Base-by-base conservation (phyloP, 140 eudicot species). In the Anethum foeniculum region DNA sequence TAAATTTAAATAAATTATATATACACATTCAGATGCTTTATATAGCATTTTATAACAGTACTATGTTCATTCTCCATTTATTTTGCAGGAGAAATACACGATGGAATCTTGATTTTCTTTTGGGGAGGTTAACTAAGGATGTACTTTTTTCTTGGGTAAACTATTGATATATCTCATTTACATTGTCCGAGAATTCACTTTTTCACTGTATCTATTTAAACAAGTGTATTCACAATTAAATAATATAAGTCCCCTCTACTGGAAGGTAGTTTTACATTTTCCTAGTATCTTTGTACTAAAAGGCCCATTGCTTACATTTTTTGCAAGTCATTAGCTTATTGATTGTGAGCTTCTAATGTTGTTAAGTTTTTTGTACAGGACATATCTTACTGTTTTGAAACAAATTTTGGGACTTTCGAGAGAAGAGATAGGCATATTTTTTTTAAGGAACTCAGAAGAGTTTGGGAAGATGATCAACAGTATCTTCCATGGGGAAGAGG, bases 121-220 rank as follows among this genome's bases (percentile, higher is more conserved):
- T 92, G 90, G 84, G 91, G 46, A 83, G 83, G 62, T 36, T 44
- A 41, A 86, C 80, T 77, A 64, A 82, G 62, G 88, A 88, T 75
- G 77, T 94, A 85, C 88, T 92, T 65, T 92, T 94, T 48, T 84
- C 84, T 83, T 94, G 98, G 98, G 98, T 94, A 82, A 89, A 91
- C 68, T 36, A 49, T 84, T 43, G 68, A 43, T 36, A 65, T 39
- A 36, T 74, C 39, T 27, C 30, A 74, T 75, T 4, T 71, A 47
- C 19, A 36, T 25, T 19, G 9, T 75, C 79, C 25, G 34, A 27
- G 41, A 28, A 48, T 74, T 39, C 58, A 23, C 23, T 14, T 36
- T 36, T 23, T 38, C 11, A 38, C 47, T 41, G 52, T 72, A 12
- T 72, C 14, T 41, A 72, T 72, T 72, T 21, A 41, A 38, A 41